Percentiles rank a stretch among this genome's conserved stretches.
phyloP scores from a whole-genome alignment of 495 filamentous ascomycete genomes.

The Penicillium cosmopolitanum region DNA sequence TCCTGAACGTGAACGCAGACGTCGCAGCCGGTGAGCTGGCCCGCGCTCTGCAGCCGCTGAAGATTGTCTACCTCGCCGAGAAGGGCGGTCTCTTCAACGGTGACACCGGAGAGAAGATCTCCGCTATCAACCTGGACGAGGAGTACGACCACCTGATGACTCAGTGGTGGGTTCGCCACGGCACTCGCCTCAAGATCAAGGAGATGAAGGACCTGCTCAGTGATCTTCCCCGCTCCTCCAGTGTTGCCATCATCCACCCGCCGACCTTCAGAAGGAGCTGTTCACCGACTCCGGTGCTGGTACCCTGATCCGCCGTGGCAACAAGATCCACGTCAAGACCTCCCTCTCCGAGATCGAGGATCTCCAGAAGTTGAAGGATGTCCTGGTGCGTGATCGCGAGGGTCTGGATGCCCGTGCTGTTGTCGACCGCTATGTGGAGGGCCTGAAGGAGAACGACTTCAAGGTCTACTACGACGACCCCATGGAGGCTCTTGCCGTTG shows the following conservation, averaged over 20 bases:
- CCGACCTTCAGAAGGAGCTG: conserved; percentile 91
- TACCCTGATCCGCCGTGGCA: conserved; percentile 90
- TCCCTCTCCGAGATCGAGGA: conserved; percentile 80
- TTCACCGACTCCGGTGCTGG: conserved; percentile 97
- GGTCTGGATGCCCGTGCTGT: conserved; percentile 80
- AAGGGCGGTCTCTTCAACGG: conserved; percentile 97
- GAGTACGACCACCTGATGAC: conserved; percentile 95
- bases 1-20: conserved; percentile 97
- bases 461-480: conserved; percentile 94
- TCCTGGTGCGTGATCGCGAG: conserved; percentile 83
- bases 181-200: conserved; percentile 96
- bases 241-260: conserved; percentile 96
- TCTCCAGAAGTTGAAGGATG: conserved; percentile 74
- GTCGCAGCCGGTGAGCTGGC: conserved; percentile 94
- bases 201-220: conserved; percentile 95
- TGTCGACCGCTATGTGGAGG: conserved; percentile 84
- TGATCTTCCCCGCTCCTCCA: conserved; percentile 85
- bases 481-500: conserved; percentile 96
- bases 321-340: conserved; percentile 79
- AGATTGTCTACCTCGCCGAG: conserved; percentile 98
- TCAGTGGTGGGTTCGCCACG: conserved; percentile 95
- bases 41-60: conserved; percentile 85
- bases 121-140: conserved; percentile 96
- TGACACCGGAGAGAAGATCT: conserved; percentile 92
- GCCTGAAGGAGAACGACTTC: conserved; percentile 75